phyloP scores from a whole-genome alignment of 495 filamentous ascomycete species.

The Tuber microsphaerosporum region DNA sequence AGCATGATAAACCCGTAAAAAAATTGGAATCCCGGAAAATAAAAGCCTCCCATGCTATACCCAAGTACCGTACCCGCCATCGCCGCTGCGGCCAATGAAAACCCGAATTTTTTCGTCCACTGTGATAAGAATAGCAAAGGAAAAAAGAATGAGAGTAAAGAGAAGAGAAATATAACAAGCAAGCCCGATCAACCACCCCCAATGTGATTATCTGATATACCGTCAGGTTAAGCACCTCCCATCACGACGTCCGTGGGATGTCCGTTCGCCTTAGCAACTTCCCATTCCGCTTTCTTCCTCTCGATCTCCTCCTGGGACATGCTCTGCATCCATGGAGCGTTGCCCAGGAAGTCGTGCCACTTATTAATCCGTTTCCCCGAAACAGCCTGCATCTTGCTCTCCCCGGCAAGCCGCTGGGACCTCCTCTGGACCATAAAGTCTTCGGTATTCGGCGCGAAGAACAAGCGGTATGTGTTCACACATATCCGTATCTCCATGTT shows the following conservation, averaged over 20 bases:
- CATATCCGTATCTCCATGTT: constrained; percentile 71
- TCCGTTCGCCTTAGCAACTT: constrained; percentile 30
- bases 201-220: neutral
- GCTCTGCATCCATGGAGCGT: constrained; percentile 64
- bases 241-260: constrained; percentile 32
- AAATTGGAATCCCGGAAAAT: constrained; percentile 22
- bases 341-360: constrained; percentile 68
- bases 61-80: constrained; percentile 20
- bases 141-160: neutral
- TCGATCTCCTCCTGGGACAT: constrained; percentile 30
- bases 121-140: neutral
- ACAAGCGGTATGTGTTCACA: constrained; percentile 71
- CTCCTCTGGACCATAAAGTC: constrained; percentile 53
- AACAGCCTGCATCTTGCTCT: constrained; percentile 44
- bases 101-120: neutral
- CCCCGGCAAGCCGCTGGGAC: constrained; percentile 28
- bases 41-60: constrained; percentile 17
- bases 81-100: neutral
- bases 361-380: constrained; percentile 55
- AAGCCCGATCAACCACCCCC: neutral
- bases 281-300: constrained; percentile 26
- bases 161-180: neutral
- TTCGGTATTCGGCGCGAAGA: constrained; percentile 63
- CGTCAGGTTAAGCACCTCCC: constrained; percentile 26
- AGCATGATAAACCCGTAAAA: constrained; percentile 16